Evolutionary conservation across 306 rosid genomes (phyloP), one percentile per base, ranked within the genome.

Genomic region (Cucurbita argyrosperma): DNA sequence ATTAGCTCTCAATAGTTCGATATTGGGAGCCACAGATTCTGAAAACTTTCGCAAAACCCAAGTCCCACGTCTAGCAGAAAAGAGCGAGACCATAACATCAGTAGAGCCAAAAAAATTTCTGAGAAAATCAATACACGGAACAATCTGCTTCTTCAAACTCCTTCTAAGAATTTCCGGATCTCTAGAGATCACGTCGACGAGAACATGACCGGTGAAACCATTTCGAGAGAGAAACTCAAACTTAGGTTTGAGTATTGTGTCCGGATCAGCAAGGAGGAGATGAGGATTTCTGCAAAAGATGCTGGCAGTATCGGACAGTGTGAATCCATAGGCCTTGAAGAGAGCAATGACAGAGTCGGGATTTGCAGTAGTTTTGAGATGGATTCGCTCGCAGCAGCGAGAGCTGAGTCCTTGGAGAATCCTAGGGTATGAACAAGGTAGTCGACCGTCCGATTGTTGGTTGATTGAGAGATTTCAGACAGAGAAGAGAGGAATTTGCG

Each of bases 291-390:
- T 65, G 42, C 16, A 1, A 26, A 79, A 45, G 70, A 79, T 74
- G n/a, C 12, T 14, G 67, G 74, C 39, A 15, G 42, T 74, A 18
- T 73, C 53, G 19, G 23, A n/a, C 19, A 75, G 52, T 2, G 78
- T 54, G 74, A 79, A 74, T 19, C 82, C 82, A 68, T 79, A 74
- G 5, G 38, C 55, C n/a, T 54, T 19, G 30, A 79, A 56, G 40
- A 79, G 75, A 7, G 67, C 42, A 15, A 73, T n/a, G 21, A 73
- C 82, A 23, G 68, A 39, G 7, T 64, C 60, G 38, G 74, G 71
- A 10, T 79, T 43, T 8, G 26, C 23, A 11, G 23, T 65, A 10
- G 60, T n/a, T 26, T 43, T 53, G 26, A 68, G 54, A 13, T 18
- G 46, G 77, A 62, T 53, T 10, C 13, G 16, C 59, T 78, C 50